Base-by-base conservation (phyloP, 225 moss, liverwort and hornwort genomes). In the Takakia lepidozioides region DNA sequence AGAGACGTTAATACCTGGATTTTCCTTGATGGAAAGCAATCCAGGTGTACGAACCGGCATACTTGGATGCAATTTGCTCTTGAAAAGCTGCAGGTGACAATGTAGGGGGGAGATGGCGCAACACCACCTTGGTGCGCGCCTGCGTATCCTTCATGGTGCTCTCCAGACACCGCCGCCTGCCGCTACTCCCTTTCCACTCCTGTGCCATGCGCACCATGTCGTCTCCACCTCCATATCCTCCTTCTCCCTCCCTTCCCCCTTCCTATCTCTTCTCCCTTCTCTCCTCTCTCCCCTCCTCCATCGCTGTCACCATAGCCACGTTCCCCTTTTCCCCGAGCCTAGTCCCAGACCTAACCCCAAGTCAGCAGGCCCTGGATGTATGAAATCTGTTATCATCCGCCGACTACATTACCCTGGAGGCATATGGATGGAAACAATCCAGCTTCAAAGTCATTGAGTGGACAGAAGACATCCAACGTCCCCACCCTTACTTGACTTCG, bases 61-160 rank as follows among this genome's bases (percentile, higher is more conserved):
- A 86, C 67, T 86, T 91, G 54, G 61, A 64, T 46, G 83, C 86
- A 27, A 91, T 76, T 53, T 81, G 70, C 46, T 91, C 91, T 27
- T 75, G 57, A 50, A 91, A 63, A 29, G 68, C 77, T 26, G 63
- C 70, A 53, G 74, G 65, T 20, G 70, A 49, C 50, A 91, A 67
- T 48, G 81, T 48, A 51, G 91, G 91, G 69, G 91, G 91, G 78
- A 91, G 66, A 67, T 84, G 78, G 57, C 91, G 91, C 64, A 91
- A 68, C 91, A 81, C 84, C 75, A 91, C 91, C 59, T 91, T 91
- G 81, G 91, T 91, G 70, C 91, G 86, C 73, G 71, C 78, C 71
- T 76, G 85, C 59, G 74, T 72, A 58, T 89, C 88, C 76, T 89
- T 89, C 88, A 89, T 89, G 47, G 82, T 61, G 49, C 81, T 71